A percentile compares a stretch with the other conserved stretches of the same genome.
These are phyloP conservation scores for Cantharellus cinnabarinus DNA, from an alignment of 768 basidiomycete species.

Conservation along the genomic window DNA sequence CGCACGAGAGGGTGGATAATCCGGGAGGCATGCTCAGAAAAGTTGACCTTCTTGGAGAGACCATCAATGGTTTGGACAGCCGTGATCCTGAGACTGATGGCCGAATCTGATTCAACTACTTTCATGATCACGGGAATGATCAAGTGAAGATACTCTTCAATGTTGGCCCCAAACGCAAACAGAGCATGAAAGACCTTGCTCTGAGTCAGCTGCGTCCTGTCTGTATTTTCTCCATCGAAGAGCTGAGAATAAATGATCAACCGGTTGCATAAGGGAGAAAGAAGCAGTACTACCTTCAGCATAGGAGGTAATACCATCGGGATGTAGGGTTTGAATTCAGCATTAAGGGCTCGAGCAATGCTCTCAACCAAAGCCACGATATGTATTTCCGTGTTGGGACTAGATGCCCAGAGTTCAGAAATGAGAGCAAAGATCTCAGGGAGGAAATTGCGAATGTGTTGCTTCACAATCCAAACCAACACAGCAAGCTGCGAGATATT, in stretches of 20 bases:
- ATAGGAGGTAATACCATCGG: slow-evolving; percentile 77
- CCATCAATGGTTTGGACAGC: slow-evolving; percentile 86
- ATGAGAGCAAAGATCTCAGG: slow-evolving; percentile 69
- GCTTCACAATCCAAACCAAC: slow-evolving; percentile 88
- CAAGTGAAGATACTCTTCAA: slow-evolving; percentile 94
- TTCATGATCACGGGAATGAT: slow-evolving; percentile 88
- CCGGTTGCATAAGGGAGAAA: background rate
- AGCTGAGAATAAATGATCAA: slow-evolving; percentile 13
- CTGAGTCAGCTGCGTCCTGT: slow-evolving; percentile 57
- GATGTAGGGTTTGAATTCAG: slow-evolving; percentile 92
- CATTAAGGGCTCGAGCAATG: slow-evolving; percentile 79
- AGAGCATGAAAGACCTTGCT: slow-evolving; percentile 90
- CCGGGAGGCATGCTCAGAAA: slow-evolving; percentile 90
- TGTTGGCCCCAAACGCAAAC: slow-evolving; percentile 83
- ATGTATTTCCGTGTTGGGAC: slow-evolving; percentile 61
- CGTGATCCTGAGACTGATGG: slow-evolving; percentile 55
- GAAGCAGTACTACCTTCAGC: slow-evolving; percentile 30
- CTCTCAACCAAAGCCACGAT: slow-evolving; percentile 86
- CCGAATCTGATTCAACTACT: slow-evolving; percentile 72
- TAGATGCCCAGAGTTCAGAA: slow-evolving; percentile 72
- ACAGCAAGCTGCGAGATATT: slow-evolving; percentile 91
- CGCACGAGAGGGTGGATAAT: slow-evolving; percentile 91
- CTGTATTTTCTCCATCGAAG: slow-evolving; percentile 72
- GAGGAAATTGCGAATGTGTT: slow-evolving; percentile 86
- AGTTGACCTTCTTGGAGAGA: slow-evolving; percentile 80